Base-by-base conservation (phyloP, 352 stramenopile species). In the Globisporangium mamillatum region DNA sequence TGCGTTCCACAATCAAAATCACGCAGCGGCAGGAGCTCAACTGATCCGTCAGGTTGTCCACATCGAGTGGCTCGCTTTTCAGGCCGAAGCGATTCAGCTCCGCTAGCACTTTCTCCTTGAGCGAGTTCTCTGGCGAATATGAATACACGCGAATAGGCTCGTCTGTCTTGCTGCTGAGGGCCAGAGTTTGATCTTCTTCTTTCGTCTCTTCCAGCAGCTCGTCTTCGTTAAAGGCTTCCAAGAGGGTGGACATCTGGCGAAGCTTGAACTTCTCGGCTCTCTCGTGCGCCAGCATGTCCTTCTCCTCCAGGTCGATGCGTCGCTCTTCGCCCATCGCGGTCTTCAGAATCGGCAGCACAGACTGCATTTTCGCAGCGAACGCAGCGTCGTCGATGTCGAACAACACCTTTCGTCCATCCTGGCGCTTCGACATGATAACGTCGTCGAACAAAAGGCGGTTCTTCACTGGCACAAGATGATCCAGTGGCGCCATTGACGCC, bases 381-480 rank as follows among this genome's bases (percentile, higher is more conserved):
- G 58, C 63, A 18, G 58, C 63, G 1, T 86, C 75, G 36, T 91
- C 76, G 20, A 89, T 81, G 41, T 91, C 82, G 27, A 89, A 87
- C 14, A 84, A 46, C 16, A 89, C 72, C 4, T 74, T 54, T 1
- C 77, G 76, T 16, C 69, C 71, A 32, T 54, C 73, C 34, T 78
- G 76, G 3, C 72, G 75, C 25, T 73, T 77, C 22, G 44, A 62
- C 12, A 65, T 36, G 38, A 91, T 82, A 38, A 91, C 88, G 44
- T 81, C 69, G 22, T 88, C 77, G 57, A 91, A 91, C n/a, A 75
- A 44, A 18, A 91, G 64, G 4, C 69, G 80, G 38, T 81, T 74
- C 59, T 79, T 76, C 50, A 68, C 68, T 18, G 82, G 80, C 22
- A 91, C 75, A 24, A 88, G 75, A 3, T 69, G 64, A 71, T 71